phyloP scores from a whole-genome alignment of 768 basidiomycete species.

The Tephrocybe sp. region DNA sequence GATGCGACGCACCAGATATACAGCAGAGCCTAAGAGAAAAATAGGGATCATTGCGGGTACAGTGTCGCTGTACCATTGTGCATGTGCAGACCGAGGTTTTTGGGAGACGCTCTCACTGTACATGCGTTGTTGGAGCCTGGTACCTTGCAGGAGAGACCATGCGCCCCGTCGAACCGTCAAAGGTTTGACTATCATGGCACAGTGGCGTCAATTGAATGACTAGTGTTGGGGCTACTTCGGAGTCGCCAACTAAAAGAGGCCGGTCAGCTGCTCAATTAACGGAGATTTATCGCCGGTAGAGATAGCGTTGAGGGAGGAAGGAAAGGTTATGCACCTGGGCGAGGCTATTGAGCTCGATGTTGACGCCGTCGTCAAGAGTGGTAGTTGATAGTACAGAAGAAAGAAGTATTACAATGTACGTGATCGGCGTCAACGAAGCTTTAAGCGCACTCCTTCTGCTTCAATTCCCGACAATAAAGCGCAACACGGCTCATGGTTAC shows the following conservation, averaged over 20 bases:
- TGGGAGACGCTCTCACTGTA: constrained; percentile 16
- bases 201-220: constrained; percentile 1
- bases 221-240: constrained; percentile 4
- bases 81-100: constrained; percentile 48
- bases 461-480: background rate
- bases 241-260: background rate
- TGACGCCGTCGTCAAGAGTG: background rate
- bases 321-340: background rate
- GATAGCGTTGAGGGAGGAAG: background rate
- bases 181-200: constrained; percentile 15
- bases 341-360: background rate
- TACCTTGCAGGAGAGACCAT: constrained; percentile 5
- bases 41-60: constrained; percentile 80
- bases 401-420: background rate
- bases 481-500: too few relatives aligned
- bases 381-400: background rate
- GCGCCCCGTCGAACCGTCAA: constrained; percentile 16
- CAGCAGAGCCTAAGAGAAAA: constrained; percentile 73
- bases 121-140: constrained; percentile 14
- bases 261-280: constrained; percentile 16
- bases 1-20: constrained; percentile 60
- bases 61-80: constrained; percentile 65
- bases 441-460: background rate
- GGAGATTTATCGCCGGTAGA: constrained; percentile 13
- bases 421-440: background rate